Evolutionary conservation across 345 rosid species (phyloP), one percentile per base, ranked within the genome.

Genomic region (Balakata baccata): DNA sequence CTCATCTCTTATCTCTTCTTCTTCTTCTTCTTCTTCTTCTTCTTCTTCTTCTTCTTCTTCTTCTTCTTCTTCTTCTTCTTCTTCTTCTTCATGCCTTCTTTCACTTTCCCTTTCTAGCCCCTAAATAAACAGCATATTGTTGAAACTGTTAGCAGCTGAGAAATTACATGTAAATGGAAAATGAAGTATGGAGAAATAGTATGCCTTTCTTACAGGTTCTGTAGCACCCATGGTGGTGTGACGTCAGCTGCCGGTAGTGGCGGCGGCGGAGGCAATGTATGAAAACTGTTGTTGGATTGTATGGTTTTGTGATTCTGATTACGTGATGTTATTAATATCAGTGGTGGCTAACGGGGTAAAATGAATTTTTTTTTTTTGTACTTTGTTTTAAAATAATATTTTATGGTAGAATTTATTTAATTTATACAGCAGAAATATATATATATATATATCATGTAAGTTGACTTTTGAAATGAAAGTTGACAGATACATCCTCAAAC

Each of bases 171-270:
- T 16, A 52, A 17, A 54, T 10, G 13, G 46, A 49, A 71, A 52
- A 45, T 3, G 3, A 34, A 58, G 63, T 17, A 23, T n/a, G 3
- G 5, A 10, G 9, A 63, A 13, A 45, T 8, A 9, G 5, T 25
- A 66, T 16, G 13, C 34, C 37, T 43, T 7, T 58, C 86, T 74
- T 79, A 86, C 92, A 46, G 81, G 85, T 29, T 88, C 90, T 0
- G 77, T 25, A 50, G 74, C 89, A 75, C 89, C 90, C 94, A 89
- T 89, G 75, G 45, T 70, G 74, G 58, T 14, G 76, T 74, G 88
- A 80, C 81, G 82, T 81, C 82, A 74, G 73, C 70, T 79, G 2
- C 69, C 81, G 77, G 74, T 76, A 81, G 81, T 79, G 87, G 79
- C 25, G 75, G 80, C 64, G 77, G 72, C 57, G 69, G 74, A 12